A percentile compares a stretch with the other conserved stretches of the same genome.
Conservation (phyloP, 1,139 yeast species). For the Starmera stellimalicola region DNA sequence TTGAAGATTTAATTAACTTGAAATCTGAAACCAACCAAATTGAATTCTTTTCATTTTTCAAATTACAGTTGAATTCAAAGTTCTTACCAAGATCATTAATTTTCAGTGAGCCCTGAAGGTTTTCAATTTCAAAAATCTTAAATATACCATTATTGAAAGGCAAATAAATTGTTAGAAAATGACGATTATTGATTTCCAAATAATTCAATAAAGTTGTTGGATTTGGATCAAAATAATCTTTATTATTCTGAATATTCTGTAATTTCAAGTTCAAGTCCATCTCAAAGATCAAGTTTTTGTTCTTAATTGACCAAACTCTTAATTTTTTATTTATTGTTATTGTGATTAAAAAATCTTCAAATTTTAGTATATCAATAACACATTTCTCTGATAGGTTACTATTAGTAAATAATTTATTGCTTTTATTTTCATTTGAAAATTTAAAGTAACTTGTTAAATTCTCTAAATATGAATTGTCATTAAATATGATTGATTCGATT, state of each 20-base stretch:
- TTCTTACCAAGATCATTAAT: constrained; percentile 23
- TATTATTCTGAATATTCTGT: constrained; percentile 4
- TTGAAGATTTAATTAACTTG: constrained; percentile 17
- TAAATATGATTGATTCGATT: constrained; percentile 43
- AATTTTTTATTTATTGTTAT: constrained; percentile 40
- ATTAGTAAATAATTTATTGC: constrained; percentile 7
- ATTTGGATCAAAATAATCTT: constrained; percentile 14
- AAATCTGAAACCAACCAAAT: constrained; percentile 40
- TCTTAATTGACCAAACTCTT: constrained; percentile 45
- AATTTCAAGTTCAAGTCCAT: constrained; percentile 21
- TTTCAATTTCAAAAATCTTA: constrained; percentile 30
- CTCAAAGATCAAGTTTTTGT: constrained; percentile 28
- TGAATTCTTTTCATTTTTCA: constrained; percentile 24
- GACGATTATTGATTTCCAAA: constrained; percentile 3
- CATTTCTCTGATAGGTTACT: constrained; percentile 22
- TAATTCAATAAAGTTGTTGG: constrained; percentile 15
- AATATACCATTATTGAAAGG: constrained; percentile 37
- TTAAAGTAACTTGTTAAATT: constrained; percentile 25
- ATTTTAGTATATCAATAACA: constrained; percentile 19
- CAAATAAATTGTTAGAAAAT: constrained; percentile 23
- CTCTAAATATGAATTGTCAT: constrained; percentile 44
- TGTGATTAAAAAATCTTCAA: constrained; percentile 22
- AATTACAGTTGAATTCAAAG: constrained; percentile 16
- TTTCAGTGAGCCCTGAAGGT: constrained; percentile 9
- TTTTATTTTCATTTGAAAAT: constrained; percentile 11